Evolutionary conservation across 1,284 basidiomycete genomes (phyloP).

Genomic region (Trichosporon coremiiforme): DNA sequence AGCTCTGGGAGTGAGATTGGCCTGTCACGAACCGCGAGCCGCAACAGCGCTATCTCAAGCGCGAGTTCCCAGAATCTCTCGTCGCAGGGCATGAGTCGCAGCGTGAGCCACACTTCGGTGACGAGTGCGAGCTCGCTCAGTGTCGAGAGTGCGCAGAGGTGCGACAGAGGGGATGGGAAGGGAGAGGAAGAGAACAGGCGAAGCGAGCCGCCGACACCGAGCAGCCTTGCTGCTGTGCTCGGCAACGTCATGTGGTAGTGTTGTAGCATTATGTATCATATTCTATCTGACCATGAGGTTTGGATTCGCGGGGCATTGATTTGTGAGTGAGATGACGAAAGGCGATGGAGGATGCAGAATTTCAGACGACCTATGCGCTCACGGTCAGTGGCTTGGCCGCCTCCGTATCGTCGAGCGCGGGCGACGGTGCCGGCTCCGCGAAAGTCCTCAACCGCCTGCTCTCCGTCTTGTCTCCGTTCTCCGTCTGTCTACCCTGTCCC

Average conservation of each 20-base stretch:
- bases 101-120: background rate
- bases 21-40: background rate
- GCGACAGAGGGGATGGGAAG: background rate
- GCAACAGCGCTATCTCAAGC: background rate
- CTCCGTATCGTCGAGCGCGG: background rate
- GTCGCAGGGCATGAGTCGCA: background rate
- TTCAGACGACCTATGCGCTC: background rate
- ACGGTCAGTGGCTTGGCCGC: background rate
- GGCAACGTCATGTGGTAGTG: conserved; percentile 11
- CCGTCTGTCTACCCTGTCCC: background rate
- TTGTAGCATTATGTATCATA: conserved; percentile 16
- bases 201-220: background rate
- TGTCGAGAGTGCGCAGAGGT: background rate
- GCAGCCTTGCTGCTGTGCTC: background rate
- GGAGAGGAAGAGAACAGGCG: background rate
- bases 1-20: background rate
- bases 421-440: background rate
- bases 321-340: too few relatives aligned
- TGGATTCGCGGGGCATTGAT: background rate
- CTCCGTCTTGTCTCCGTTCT: background rate
- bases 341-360: too few relatives aligned
- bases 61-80: background rate
- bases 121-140: background rate
- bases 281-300: background rate
- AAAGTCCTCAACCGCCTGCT: background rate